These are phyloP conservation scores for Metschnikowia rubicola DNA, from an alignment of 805 yeast genomes.

Conservation along the genomic window DNA sequence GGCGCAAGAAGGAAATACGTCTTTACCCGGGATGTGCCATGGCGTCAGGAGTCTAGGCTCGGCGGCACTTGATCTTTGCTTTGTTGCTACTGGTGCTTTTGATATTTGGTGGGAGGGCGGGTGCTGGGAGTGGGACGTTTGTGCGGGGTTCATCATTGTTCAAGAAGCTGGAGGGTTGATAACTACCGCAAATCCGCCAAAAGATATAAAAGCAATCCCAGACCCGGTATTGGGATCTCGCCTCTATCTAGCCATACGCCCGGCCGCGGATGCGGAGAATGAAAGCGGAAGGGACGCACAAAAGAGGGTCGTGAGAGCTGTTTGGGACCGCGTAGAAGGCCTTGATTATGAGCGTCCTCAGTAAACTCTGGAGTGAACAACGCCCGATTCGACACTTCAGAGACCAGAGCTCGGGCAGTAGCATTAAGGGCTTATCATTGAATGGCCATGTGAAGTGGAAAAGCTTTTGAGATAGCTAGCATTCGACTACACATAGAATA, in stretches of 20 bases:
- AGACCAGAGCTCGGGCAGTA: too few relatives aligned
- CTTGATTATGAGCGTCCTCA: slow-evolving; percentile 8
- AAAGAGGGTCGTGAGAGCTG: slow-evolving; percentile 12
- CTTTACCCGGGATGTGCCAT: slow-evolving; percentile 11
- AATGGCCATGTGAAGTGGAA: too few relatives aligned
- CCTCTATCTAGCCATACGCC: slow-evolving; percentile 13
- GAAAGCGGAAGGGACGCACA: slow-evolving; percentile 9
- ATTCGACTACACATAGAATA: too few relatives aligned
- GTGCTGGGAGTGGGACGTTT: slow-evolving; percentile 20
- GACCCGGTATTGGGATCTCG: slow-evolving; percentile 11
- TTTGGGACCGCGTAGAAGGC: slow-evolving; percentile 11
- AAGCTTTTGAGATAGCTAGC: too few relatives aligned
- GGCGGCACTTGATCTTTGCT: slow-evolving; percentile 16
- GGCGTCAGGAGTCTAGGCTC: slow-evolving; percentile 16
- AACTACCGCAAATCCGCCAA: slow-evolving; percentile 13
- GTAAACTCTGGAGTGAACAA: not conserved
- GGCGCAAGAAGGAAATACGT: slow-evolving; percentile 4
- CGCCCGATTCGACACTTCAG: not conserved
- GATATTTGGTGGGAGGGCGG: slow-evolving; percentile 19
- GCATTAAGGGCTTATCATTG: too few relatives aligned
- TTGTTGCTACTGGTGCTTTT: slow-evolving; percentile 15
- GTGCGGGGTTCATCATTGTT: slow-evolving; percentile 14
- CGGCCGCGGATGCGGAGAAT: slow-evolving; percentile 5
- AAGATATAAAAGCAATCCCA: slow-evolving; percentile 1
- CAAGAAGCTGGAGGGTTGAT: slow-evolving; percentile 16